Evolutionary conservation across 2,329 filamentous ascomycete species (phyloP), one percentile per base, ranked within the genome.

Genomic region (Amylocarpus encephaloides): DNA sequence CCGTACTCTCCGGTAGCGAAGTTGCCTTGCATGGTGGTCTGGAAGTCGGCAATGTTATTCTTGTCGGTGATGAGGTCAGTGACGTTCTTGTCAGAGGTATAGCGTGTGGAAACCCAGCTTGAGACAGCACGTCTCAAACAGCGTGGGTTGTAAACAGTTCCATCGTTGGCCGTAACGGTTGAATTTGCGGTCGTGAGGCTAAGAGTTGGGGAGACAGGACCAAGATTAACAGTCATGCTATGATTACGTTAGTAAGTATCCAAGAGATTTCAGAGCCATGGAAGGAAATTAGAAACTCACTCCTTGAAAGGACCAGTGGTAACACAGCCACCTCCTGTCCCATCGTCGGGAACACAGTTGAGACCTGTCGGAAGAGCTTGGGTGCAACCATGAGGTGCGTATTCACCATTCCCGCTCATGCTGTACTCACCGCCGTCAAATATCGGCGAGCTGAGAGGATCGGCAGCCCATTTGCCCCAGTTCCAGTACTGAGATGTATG

Each of bases 271-370:
- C 22, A 26, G 22, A 26, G 22, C 4, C 4, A 4, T 26, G 4
- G 4, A 26, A 26, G 22, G 7, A 26, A 15, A 15, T 5, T 22
- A 40, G 11, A 43, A 16, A 26, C 49, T 46, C 52, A 66, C 60
- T 74, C 62, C 52, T 62, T 67, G 63, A 76, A 74, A 1, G 73
- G 73, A 1, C 73, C 73, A 1, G 66, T 68, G 12, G 62, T 67
- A 2, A 82, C 68, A 59, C 77, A 81, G 1, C 78, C 78, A 35
- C 78, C 78, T 12, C 78, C 78, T 0, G 70, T 69, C n/a, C 75
- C 78, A 0, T 71, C 71, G 0, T 71, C 71, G 0, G 73, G 74
- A 46, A 66, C 59, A 56, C 68, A 57, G 33, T 60, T 57, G 2
- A 60, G 43, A 3, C 48, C 45, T 1, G 51, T 56, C 19, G 59